These are phyloP conservation scores for Dioscorea cayenensis DNA, from an alignment of 116 monocot species.

Conservation along the genomic window DNA sequence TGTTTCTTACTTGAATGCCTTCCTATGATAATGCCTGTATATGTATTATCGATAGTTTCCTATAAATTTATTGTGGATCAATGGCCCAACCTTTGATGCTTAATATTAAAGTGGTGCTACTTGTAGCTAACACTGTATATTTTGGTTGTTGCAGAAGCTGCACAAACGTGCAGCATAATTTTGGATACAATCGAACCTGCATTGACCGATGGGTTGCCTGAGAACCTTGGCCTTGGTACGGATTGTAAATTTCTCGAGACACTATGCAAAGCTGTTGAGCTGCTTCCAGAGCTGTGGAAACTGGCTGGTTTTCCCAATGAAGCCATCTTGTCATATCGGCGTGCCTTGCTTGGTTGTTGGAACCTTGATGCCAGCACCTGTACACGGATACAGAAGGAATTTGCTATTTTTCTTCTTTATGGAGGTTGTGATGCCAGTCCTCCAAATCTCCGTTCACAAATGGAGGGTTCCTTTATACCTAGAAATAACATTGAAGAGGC, in stretches of 20 bases:
- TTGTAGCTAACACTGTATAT: neutral
- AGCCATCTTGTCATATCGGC: constrained; percentile 58
- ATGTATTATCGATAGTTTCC: no score
- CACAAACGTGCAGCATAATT: constrained; percentile 59
- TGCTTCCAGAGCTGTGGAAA: constrained; percentile 91
- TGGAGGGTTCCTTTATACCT: constrained; percentile 65
- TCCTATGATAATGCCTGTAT: no score
- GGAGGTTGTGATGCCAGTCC: constrained; percentile 67
- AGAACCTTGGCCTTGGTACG: constrained; percentile 38
- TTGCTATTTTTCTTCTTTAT: constrained; percentile 93
- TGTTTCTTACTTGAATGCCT: no score
- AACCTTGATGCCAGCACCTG: constrained; percentile 45
- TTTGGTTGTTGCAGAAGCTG: constrained; percentile 67
- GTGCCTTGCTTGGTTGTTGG: constrained; percentile 66
- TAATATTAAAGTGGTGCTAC: no score
- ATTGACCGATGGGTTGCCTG: constrained; percentile 60
- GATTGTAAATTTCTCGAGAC: constrained; percentile 79
- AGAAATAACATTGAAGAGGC: constrained; percentile 90
- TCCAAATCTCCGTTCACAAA: constrained; percentile 60
- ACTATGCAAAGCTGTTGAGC: constrained; percentile 62
- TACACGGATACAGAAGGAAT: constrained; percentile 74
- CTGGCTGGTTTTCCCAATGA: constrained; percentile 50
- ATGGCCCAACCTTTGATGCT: no score
- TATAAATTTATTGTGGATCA: no score
- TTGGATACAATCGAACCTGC: constrained; percentile 79